Percentiles rank a stretch among this genome's conserved stretches.
phyloP scores from a whole-genome alignment of 2,329 filamentous ascomycete species.

The Tolypocladium ovalisporum region DNA sequence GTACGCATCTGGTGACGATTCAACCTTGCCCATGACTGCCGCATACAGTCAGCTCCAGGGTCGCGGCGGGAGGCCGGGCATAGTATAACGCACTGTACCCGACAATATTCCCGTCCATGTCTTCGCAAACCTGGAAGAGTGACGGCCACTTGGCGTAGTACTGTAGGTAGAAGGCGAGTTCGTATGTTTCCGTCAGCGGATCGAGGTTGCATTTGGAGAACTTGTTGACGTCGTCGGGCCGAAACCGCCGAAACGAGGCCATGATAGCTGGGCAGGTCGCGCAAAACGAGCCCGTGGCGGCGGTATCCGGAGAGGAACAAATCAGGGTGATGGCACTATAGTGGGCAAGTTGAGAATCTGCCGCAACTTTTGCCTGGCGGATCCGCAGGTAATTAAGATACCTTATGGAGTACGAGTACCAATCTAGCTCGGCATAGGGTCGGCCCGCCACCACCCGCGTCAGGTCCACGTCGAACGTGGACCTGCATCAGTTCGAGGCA shows the following conservation, averaged over 20 bases:
- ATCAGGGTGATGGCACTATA: too few species aligned
- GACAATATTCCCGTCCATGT: constrained; percentile 75
- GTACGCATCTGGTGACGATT: constrained; percentile 69
- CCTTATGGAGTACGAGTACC: not conserved
- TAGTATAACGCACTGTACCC: constrained; percentile 65
- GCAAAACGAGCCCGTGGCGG: not conserved
- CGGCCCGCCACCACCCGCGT: not conserved
- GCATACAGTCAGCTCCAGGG: constrained; percentile 13
- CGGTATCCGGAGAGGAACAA: not conserved
- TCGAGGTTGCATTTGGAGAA: constrained; percentile 95
- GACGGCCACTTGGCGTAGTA: constrained; percentile 95
- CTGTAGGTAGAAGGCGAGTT: constrained; percentile 87
- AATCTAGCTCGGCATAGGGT: not conserved
- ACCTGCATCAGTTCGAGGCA: not conserved
- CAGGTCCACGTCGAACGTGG: not conserved
- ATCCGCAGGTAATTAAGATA: not conserved
- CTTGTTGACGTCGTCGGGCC: constrained; percentile 71
- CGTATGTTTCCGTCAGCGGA: constrained; percentile 95
- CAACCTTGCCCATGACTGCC: constrained; percentile 94
- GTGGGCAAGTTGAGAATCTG: not conserved
- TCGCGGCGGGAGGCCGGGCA: not conserved
- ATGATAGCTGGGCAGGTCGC: constrained; percentile 30
- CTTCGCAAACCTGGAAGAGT: constrained; percentile 85
- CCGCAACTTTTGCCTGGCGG: not conserved
- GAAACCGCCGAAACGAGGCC: constrained; percentile 80